Percentiles rank a stretch among this genome's conserved stretches.
phyloP scores from a whole-genome alignment of 208 protist genomes.

The Endotrypanum monterogeii region DNA sequence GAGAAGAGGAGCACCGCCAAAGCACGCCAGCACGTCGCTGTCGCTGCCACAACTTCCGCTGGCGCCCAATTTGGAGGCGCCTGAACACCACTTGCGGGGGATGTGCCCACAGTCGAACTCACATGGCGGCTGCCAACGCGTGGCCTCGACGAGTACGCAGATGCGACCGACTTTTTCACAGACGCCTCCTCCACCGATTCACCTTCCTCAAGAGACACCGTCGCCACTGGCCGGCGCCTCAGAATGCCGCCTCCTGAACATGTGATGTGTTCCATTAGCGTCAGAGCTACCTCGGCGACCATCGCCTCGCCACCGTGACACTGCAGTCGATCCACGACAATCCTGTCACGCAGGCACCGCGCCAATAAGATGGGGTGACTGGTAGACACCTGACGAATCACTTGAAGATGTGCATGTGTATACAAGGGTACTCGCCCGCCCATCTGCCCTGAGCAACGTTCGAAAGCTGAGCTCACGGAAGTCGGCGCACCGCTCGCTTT shows the following conservation, averaged over 20 bases:
- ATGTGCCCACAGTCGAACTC: neutral
- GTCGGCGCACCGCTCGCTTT: neutral
- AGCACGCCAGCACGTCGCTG: constrained; percentile 50
- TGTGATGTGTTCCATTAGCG: constrained; percentile 24
- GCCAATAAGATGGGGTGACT: constrained; percentile 46
- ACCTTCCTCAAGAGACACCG: neutral
- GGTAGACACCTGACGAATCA: constrained; percentile 1
- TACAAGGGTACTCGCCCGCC: constrained; percentile 3
- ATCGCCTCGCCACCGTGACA: constrained; percentile 34
- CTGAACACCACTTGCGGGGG: neutral
- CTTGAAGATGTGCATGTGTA: constrained; percentile 6
- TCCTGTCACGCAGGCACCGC: constrained; percentile 45
- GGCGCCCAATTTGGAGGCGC: neutral
- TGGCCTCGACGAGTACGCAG: neutral
- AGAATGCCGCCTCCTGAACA: neutral
- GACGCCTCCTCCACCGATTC: neutral
- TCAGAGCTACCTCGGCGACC: constrained; percentile 21
- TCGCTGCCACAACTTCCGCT: neutral
- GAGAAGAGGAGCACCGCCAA: constrained; percentile 43
- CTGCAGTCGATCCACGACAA: constrained; percentile 47
- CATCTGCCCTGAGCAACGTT: neutral
- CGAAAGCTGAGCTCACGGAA: neutral
- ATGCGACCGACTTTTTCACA: neutral
- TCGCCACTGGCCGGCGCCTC: neutral
- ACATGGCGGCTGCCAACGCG: neutral